Percentiles rank a stretch among this genome's conserved stretches.
These are phyloP conservation scores for Turnera subulata DNA, from an alignment of 345 rosid genomes.

Conservation along the genomic window DNA sequence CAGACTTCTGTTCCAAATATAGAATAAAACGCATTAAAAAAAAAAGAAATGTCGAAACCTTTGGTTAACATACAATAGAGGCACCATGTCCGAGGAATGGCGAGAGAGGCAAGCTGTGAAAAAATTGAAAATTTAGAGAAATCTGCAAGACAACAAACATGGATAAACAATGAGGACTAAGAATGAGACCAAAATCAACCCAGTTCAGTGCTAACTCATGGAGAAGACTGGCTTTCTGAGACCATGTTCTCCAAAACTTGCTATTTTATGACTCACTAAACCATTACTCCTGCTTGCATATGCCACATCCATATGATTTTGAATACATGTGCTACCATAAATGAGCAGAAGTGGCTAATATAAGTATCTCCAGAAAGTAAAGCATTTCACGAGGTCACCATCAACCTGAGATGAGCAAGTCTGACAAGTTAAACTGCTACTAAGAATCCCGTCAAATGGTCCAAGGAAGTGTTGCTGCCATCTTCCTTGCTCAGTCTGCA, in stretches of 20 bases:
- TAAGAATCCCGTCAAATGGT: constrained; percentile 81
- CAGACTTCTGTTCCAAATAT: constrained; percentile 1
- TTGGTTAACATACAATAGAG: constrained; percentile 64
- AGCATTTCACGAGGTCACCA: constrained; percentile 12
- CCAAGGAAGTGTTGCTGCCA: constrained; percentile 83
- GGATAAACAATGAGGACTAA: constrained; percentile 1
- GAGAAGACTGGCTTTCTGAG: neutral
- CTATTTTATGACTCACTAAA: neutral
- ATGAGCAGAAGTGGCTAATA: constrained; percentile 3
- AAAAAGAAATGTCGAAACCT: constrained; percentile 37
- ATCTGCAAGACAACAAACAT: constrained; percentile 46
- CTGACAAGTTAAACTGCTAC: constrained; percentile 64
- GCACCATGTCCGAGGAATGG: constrained; percentile 47
- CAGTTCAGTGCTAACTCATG: neutral
- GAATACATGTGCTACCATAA: neutral
- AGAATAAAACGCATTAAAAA: constrained; percentile 2
- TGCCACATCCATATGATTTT: neutral
- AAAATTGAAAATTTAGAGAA: constrained; percentile 77
- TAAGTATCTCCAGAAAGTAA: constrained; percentile 4
- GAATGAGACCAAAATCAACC: no score
- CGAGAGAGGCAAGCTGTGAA: constrained; percentile 71
- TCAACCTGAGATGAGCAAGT: constrained; percentile 76
- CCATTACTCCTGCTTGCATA: no score
- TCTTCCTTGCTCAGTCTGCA: constrained; percentile 50
- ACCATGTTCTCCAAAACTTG: neutral